phyloP scores from a whole-genome alignment of 2,329 filamentous ascomycete species.

The Colletotrichum sp. region DNA sequence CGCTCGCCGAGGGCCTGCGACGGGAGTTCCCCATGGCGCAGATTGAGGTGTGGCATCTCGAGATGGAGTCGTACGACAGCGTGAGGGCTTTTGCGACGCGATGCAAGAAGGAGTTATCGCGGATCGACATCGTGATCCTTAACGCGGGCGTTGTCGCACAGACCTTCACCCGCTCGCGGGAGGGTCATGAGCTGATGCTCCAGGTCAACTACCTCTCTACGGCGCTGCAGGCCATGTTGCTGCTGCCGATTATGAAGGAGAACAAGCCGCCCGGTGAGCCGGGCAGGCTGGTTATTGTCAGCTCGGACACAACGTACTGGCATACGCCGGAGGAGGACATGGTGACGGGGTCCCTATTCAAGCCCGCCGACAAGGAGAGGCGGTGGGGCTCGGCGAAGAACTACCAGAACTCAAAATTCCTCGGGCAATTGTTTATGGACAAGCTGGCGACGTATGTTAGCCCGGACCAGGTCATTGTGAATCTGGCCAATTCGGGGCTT shows the following conservation, averaged over 20 bases:
- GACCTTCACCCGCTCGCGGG: conserved; percentile 1
- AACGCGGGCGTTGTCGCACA: conserved; percentile 20
- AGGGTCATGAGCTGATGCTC: conserved; percentile 27
- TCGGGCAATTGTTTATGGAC: conserved; percentile 38
- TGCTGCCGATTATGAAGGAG: conserved; percentile 25
- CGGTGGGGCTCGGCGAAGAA: conserved; percentile 24
- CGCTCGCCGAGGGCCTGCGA: conserved; percentile 24
- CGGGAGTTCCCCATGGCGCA: conserved; percentile 12
- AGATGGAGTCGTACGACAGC: conserved; percentile 22
- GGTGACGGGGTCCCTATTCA: conserved; percentile 26
- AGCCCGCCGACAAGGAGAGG: conserved; percentile 33
- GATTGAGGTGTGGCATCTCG: conserved; percentile 21
- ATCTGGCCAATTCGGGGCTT: conserved; percentile 51
- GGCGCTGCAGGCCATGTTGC: conserved; percentile 23
- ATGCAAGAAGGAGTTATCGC: neutral
- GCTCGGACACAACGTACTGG: conserved; percentile 29
- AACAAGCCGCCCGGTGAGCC: conserved; percentile 23
- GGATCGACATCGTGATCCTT: conserved; percentile 22
- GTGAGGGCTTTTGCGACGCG: conserved; percentile 11
- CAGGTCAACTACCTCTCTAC: conserved; percentile 34
- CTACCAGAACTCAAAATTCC: conserved; percentile 34
- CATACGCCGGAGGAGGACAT: conserved; percentile 26
- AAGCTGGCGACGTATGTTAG: conserved; percentile 41
- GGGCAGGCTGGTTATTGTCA: conserved; percentile 33
- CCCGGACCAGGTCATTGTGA: conserved; percentile 47